Evolutionary conservation across 352 stramenopile genomes (phyloP).

Genomic region (Globisporangium orthogonon): DNA sequence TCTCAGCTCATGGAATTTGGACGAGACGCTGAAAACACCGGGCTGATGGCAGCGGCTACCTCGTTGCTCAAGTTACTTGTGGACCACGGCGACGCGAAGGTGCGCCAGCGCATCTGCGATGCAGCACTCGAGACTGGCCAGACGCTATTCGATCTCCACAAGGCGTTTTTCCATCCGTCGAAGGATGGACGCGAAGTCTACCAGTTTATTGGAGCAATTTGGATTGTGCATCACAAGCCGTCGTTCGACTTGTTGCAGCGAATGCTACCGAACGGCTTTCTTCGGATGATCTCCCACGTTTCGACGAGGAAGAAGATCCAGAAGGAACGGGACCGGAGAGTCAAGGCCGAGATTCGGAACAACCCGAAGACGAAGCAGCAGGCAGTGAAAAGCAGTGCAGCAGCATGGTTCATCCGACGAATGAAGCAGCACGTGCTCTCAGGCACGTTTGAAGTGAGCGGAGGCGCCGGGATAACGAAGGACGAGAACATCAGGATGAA

Average conservation of each 20-base stretch:
- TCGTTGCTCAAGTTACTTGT: slow-evolving; percentile 66
- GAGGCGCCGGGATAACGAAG: slow-evolving; percentile 24
- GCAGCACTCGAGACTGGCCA: slow-evolving; percentile 54
- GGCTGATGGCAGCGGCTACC: slow-evolving; percentile 47
- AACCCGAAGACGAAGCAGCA: slow-evolving; percentile 21
- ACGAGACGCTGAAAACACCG: slow-evolving; percentile 39
- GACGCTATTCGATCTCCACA: slow-evolving; percentile 50
- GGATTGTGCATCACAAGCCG: slow-evolving; percentile 64
- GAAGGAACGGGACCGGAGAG: slow-evolving; percentile 36
- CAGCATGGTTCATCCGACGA: slow-evolving; percentile 62
- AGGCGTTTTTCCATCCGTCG: slow-evolving; percentile 61
- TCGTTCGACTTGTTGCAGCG: slow-evolving; percentile 65
- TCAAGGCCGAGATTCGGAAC: slow-evolving; percentile 22
- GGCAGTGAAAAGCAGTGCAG: slow-evolving; percentile 8
- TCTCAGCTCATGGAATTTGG: slow-evolving; percentile 40
- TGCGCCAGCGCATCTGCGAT: slow-evolving; percentile 64
- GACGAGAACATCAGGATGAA: slow-evolving; percentile 54
- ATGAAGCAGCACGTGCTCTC: slow-evolving; percentile 57
- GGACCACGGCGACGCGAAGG: slow-evolving; percentile 54
- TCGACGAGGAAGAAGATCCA: slow-evolving; percentile 54
- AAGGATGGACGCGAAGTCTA: slow-evolving; percentile 58
- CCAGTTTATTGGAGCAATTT: slow-evolving; percentile 71
- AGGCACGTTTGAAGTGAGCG: slow-evolving; percentile 20
- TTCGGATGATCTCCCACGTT: slow-evolving; percentile 65
- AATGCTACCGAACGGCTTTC: slow-evolving; percentile 63